Percentiles rank a stretch among this genome's conserved stretches.
phyloP scores from a whole-genome alignment of 2,329 filamentous ascomycete genomes.

The Helicocarpus griseus region DNA sequence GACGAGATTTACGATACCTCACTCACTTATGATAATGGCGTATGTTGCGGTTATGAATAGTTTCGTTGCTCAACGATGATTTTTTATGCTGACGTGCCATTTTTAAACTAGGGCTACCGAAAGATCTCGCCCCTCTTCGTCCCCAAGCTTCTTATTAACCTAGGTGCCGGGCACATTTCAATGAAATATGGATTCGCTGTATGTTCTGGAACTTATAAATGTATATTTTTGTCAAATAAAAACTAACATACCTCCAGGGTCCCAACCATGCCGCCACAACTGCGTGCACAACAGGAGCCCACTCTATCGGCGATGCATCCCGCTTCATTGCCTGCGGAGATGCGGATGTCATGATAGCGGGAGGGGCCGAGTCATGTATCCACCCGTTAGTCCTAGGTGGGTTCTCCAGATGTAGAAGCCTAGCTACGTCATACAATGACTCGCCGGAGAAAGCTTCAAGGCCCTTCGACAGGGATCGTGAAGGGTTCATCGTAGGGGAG shows the following conservation, averaged over 20 bases:
- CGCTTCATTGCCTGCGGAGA: conserved; percentile 86
- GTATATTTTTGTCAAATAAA: background rate
- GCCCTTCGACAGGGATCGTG: conserved; percentile 71
- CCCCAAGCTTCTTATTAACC: conserved; percentile 84
- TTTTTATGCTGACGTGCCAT: conserved; percentile 6
- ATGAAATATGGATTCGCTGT: conserved; percentile 78
- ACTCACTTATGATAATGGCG: conserved; percentile 61
- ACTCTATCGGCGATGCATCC: conserved; percentile 89
- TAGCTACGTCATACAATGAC: conserved; percentile 73
- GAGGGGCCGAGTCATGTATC: conserved; percentile 88
- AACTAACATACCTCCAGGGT: conserved; percentile 41
- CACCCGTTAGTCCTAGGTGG: conserved; percentile 88
- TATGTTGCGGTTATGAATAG: conserved; percentile 35
- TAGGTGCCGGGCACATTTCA: conserved; percentile 87
- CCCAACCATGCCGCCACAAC: conserved; percentile 91
- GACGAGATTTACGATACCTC: conserved; percentile 83
- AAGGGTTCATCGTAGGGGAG: conserved; percentile 87
- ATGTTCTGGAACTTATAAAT: conserved; percentile 8
- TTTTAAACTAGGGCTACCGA: conserved; percentile 60
- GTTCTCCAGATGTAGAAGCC: conserved; percentile 76
- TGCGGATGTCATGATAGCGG: conserved; percentile 92
- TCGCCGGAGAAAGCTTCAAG: conserved; percentile 62
- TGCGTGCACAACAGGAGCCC: conserved; percentile 90
- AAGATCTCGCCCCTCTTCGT: conserved; percentile 93
- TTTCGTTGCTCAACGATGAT: background rate